Conservation (phyloP, 495 filamentous ascomycete genomes). For the Penicillium malachiteum region DNA sequence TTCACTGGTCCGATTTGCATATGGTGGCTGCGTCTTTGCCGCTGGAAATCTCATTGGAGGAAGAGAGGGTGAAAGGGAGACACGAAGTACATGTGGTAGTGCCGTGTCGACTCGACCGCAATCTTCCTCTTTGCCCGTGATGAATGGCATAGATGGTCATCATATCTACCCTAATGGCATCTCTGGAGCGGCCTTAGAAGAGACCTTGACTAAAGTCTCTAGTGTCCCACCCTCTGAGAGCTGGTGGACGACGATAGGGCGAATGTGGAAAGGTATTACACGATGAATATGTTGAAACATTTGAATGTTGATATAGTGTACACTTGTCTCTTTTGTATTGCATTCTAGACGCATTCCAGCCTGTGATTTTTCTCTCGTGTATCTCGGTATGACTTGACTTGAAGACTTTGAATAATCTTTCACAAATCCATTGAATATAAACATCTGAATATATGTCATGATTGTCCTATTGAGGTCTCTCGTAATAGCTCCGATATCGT, state of each 20-base stretch:
- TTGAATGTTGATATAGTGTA: background rate
- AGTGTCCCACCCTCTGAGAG: constrained; percentile 12
- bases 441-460: background rate
- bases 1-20: constrained; percentile 62
- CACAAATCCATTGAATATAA: too few species aligned
- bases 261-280: constrained; percentile 23
- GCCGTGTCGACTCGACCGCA: constrained; percentile 14
- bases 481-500: constrained; percentile 64
- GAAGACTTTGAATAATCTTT: too few species aligned
- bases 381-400: background rate
- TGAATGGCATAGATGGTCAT: constrained; percentile 46
- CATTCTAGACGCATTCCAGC: background rate
- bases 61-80: constrained; percentile 13
- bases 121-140: constrained; percentile 30
- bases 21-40: constrained; percentile 59
- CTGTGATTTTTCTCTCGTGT: background rate
- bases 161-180: constrained; percentile 25
- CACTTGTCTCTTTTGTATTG: background rate
- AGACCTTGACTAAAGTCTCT: constrained; percentile 25
- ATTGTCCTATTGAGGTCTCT: background rate
- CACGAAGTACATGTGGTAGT: constrained; percentile 20
- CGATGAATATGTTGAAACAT: background rate
- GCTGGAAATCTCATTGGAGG: constrained; percentile 53
- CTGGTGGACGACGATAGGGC: constrained; percentile 26
- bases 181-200: constrained; percentile 17